Evolutionary conservation across 1,139 yeast species (phyloP), one percentile per base, ranked within the genome.

Genomic region (Ogataea hybrid): DNA sequence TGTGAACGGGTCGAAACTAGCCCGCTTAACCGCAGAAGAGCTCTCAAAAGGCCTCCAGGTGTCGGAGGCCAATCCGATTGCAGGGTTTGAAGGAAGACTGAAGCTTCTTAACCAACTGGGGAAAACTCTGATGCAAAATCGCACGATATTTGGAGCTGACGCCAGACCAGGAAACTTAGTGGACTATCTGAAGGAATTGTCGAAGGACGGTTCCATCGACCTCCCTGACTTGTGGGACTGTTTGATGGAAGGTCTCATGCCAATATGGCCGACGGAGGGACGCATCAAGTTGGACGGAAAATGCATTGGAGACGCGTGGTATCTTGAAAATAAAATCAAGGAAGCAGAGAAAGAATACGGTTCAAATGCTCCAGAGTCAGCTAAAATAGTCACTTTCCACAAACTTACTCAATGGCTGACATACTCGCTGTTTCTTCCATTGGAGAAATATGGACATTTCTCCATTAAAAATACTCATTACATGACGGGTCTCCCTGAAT

Each of bases 381-480:
- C 65, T 22, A 58, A 57, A 31, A 70, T 78, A 35, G 75, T 75
- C 10, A 77, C 84, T 2, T 79, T 79, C 59, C 84, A 79, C 52
- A 79, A 79, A 48, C 65, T 79, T 35, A 76, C 82, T 0, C 84
- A 79, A 56, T 79, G 84, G 84, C 63, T 79, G 12, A 71, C 81
- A 27, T 79, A 79, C 54, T 78, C 84, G 2, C 58, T 79, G 37
- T 57, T 78, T 16, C 69, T 71, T 8, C 83, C 83, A 5, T 62
- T 79, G 41, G 67, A 66, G 41, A 59, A 63, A 21, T 73, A 63
- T 50, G 64, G 76, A 35, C 58, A 61, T 28, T 71, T 79, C 50
- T 56, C 53, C 1, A 62, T 71, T 18, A 34, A 47, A 5, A 70
- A 74, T 46, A 67, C 72, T 40, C 54, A 62, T 1, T 59, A 69